These are phyloP conservation scores for Celoporthe dispersa DNA, from an alignment of 2,329 filamentous ascomycete genomes.

Conservation along the genomic window DNA sequence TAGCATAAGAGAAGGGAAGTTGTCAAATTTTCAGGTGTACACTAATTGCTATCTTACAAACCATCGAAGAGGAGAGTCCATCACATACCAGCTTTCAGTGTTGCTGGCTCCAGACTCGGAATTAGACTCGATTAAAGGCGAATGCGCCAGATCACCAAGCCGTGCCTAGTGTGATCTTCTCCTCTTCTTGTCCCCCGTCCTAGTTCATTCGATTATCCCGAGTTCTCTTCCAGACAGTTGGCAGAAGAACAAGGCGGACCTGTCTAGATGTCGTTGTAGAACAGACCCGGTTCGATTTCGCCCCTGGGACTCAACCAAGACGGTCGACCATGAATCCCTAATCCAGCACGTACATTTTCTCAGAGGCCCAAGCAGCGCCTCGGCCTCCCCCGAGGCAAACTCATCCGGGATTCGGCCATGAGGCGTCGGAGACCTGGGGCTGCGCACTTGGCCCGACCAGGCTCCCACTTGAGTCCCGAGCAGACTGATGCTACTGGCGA, in stretches of 20 bases:
- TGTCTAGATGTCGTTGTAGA: neutral
- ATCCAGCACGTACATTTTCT: neutral
- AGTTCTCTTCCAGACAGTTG: neutral
- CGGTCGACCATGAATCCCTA: neutral
- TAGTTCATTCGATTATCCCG: neutral
- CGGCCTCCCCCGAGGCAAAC: neutral
- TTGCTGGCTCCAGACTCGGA: neutral
- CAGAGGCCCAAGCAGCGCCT: neutral
- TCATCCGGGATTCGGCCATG: neutral
- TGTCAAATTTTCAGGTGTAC: slow-evolving; percentile 25
- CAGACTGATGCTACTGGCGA: neutral
- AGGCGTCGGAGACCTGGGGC: neutral
- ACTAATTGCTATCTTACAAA: slow-evolving; percentile 23
- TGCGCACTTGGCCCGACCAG: neutral
- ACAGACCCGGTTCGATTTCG: neutral
- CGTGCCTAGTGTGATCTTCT: neutral
- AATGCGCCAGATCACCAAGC: neutral
- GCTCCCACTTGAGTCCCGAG: neutral
- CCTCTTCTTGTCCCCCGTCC: neutral
- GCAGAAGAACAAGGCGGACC: neutral
- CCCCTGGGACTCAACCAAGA: neutral
- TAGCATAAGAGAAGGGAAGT: slow-evolving; percentile 27
- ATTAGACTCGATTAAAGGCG: neutral
- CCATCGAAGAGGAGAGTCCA: slow-evolving; percentile 9
- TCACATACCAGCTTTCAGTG: neutral